phyloP scores from a whole-genome alignment of 257 asterid genomes.

The Capsicum pubescens region DNA sequence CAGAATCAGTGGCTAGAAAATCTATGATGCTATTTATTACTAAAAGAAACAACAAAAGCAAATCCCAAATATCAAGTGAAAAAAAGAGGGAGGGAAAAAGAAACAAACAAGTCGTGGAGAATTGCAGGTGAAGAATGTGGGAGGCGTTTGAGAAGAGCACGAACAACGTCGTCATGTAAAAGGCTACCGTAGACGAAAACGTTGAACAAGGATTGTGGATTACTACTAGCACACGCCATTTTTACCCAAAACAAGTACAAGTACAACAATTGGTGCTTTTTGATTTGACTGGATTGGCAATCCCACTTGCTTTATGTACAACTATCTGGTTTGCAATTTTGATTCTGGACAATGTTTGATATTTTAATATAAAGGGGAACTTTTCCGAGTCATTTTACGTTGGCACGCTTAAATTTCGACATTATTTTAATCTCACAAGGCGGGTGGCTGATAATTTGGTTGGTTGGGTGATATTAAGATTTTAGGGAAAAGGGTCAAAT shows the following conservation, averaged over 20 bases:
- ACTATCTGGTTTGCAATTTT: too few relatives aligned
- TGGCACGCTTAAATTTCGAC: too few relatives aligned
- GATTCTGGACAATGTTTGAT: too few relatives aligned
- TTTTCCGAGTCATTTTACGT: too few relatives aligned
- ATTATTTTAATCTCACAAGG: too few relatives aligned
- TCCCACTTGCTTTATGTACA: too few relatives aligned
- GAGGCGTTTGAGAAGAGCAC: slow-evolving; percentile 62
- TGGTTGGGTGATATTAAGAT: too few relatives aligned
- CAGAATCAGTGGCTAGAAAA: background rate
- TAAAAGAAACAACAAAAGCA: background rate
- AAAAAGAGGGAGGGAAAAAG: too few relatives aligned
- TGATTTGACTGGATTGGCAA: background rate
- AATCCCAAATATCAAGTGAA: background rate
- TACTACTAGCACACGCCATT: background rate
- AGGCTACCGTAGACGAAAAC: slow-evolving; percentile 99
- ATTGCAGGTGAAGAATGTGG: slow-evolving; percentile 49
- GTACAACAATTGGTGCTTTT: background rate
- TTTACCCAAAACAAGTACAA: background rate
- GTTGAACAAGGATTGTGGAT: slow-evolving; percentile 42
- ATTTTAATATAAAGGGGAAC: too few relatives aligned
- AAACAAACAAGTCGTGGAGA: slow-evolving; percentile 38
- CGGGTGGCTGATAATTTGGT: too few relatives aligned
- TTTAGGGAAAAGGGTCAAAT: too few relatives aligned
- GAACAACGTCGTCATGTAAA: slow-evolving; percentile 86
- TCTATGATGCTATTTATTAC: background rate